phyloP scores from a whole-genome alignment of 345 rosid genomes.

The Acer negundo region DNA sequence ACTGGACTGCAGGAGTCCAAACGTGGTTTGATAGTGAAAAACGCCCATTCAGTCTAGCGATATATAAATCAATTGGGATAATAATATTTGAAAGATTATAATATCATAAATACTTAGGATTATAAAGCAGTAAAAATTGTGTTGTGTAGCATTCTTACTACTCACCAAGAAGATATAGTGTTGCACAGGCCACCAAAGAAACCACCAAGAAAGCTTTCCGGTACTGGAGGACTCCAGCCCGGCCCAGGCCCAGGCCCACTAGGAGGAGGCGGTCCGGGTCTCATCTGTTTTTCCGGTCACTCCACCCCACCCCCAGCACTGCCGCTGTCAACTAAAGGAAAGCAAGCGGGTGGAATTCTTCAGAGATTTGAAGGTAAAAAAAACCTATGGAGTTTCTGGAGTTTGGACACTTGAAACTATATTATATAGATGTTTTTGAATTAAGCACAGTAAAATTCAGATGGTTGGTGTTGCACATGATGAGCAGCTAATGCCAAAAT shows the following conservation, averaged over 20 bases:
- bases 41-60: too few species aligned
- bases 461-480: neutral
- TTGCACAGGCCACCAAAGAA: constrained; percentile 31
- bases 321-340: neutral
- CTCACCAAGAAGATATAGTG: constrained; percentile 32
- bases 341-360: neutral
- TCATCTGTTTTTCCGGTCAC: constrained; percentile 5
- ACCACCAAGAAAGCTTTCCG: constrained; percentile 15
- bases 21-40: too few species aligned
- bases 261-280: constrained; percentile 26
- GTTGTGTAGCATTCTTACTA: neutral
- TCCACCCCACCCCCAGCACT: neutral
- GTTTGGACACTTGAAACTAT: neutral
- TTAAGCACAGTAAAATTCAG: neutral
- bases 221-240: constrained; percentile 16
- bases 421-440: neutral
- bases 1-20: too few species aligned
- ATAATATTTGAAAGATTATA: too few species aligned
- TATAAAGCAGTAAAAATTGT: neutral
- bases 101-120: neutral
- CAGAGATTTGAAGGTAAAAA: neutral
- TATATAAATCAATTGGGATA: neutral
- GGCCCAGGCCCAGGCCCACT: constrained; percentile 26
- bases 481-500: neutral
- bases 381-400: neutral